These are phyloP conservation scores for Pistacia integerrima DNA, from an alignment of 345 rosid genomes.

Conservation along the genomic window DNA sequence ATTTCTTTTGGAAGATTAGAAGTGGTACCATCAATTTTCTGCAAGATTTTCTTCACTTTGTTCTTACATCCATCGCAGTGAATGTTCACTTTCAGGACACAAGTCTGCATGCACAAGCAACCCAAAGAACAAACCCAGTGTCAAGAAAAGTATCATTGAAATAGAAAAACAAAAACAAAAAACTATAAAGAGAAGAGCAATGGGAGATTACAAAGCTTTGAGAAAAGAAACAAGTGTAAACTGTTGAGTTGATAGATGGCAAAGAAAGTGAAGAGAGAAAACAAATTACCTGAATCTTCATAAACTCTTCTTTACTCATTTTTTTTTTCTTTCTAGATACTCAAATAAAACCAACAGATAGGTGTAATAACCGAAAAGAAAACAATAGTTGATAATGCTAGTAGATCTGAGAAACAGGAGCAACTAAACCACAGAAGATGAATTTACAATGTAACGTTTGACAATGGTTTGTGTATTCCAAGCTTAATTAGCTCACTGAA, in stretches of 20 bases:
- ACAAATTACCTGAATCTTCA: slow-evolving; percentile 83
- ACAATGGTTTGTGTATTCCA: slow-evolving; percentile 12
- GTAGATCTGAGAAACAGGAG: slow-evolving; percentile 54
- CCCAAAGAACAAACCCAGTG: slow-evolving; percentile 16
- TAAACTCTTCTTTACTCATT: slow-evolving; percentile 98
- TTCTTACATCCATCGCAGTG: slow-evolving; percentile 96
- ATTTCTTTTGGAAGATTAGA: not conserved
- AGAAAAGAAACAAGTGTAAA: not conserved
- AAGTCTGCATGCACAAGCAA: slow-evolving; percentile 76
- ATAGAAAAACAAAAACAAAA: not conserved
- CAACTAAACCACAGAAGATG: slow-evolving; percentile 11
- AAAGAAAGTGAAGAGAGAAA: not conserved
- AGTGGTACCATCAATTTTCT: slow-evolving; percentile 81
- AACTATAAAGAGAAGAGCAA: too few species aligned
- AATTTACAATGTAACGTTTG: slow-evolving; percentile 13
- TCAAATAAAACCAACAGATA: slow-evolving; percentile 31
- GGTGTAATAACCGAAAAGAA: slow-evolving; percentile 14
- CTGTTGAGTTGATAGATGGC: slow-evolving; percentile 26
- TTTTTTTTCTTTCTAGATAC: slow-evolving; percentile 11
- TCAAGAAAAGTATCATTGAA: slow-evolving; percentile 19
- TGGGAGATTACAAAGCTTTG: not conserved
- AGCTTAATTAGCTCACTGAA: slow-evolving; percentile 9
- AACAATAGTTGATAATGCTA: slow-evolving; percentile 2
- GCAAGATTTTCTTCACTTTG: slow-evolving; percentile 89
- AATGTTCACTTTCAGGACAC: slow-evolving; percentile 91